Evolutionary conservation across 768 basidiomycete species (phyloP).

Genomic region (Clitopilus hobsonii): DNA sequence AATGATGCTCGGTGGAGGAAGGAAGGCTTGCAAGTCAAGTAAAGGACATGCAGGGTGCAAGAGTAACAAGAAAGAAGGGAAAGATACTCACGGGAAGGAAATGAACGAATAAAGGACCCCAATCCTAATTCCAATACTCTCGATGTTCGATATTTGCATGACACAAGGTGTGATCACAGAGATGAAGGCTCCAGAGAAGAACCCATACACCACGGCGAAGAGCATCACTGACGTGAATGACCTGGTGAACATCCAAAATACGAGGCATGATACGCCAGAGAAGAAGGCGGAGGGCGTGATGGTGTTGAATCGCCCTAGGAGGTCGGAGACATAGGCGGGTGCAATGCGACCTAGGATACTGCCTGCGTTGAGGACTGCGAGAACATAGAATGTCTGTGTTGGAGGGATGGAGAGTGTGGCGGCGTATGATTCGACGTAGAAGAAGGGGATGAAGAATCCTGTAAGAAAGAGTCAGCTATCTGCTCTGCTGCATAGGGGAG

Average conservation of each 20-base stretch:
- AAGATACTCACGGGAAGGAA: constrained; percentile 60
- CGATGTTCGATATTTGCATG: constrained; percentile 56
- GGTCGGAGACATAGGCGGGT: constrained; percentile 62
- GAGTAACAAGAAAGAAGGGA: constrained; percentile 3
- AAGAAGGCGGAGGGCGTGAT: constrained; percentile 60
- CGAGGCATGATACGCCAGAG: constrained; percentile 54
- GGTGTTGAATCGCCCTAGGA: constrained; percentile 62
- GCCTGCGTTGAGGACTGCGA: constrained; percentile 68
- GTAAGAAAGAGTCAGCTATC: background rate
- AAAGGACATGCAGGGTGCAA: background rate
- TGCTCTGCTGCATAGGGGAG: background rate
- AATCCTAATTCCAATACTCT: constrained; percentile 57
- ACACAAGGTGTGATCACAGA: constrained; percentile 66
- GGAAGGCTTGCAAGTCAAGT: background rate
- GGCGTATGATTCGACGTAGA: constrained; percentile 63
- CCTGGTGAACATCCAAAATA: constrained; percentile 50
- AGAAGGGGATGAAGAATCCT: constrained; percentile 72
- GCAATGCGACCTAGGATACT: constrained; percentile 60
- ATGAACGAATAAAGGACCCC: constrained; percentile 63
- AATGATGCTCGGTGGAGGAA: background rate
- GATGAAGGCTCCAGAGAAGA: constrained; percentile 66
- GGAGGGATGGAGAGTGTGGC: constrained; percentile 34
- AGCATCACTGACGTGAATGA: constrained; percentile 35
- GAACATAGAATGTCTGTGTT: constrained; percentile 44
- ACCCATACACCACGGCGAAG: constrained; percentile 56